Conservation (phyloP, 345 rosid genomes). For the Hibiscus mutabilis region DNA sequence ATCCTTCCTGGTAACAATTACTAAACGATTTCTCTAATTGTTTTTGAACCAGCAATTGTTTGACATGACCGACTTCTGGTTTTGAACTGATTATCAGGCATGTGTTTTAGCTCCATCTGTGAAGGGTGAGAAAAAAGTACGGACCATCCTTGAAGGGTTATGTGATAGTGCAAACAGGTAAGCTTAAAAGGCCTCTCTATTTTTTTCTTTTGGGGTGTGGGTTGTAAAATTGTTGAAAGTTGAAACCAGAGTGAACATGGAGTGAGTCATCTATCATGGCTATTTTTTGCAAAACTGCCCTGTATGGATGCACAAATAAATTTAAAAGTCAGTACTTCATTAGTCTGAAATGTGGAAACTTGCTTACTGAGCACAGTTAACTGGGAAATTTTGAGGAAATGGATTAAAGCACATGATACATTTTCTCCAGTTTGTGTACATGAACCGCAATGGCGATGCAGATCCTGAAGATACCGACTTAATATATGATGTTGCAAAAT, state of each 20-base stretch:
- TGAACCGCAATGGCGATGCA: background rate
- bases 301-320: background rate
- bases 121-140: slow-evolving; percentile 92
- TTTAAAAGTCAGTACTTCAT: background rate
- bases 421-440: background rate
- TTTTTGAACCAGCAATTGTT: slow-evolving; percentile 1
- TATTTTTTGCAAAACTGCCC: background rate
- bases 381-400: background rate
- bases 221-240: background rate
- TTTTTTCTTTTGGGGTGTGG: background rate
- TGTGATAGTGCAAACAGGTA: slow-evolving; percentile 75
- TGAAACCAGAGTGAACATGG: background rate
- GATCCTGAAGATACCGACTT: background rate
- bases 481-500: background rate
- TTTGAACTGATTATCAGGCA: slow-evolving; percentile 45
- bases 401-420: background rate
- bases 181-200: background rate
- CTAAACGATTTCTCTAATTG: background rate
- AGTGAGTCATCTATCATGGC: background rate
- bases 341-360: background rate
- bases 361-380: background rate
- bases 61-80: slow-evolving; percentile 1
- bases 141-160: slow-evolving; percentile 78
- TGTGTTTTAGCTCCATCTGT: slow-evolving; percentile 78
- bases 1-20: slow-evolving; percentile 66